Percentiles rank a stretch among this genome's conserved stretches.
phyloP scores from a whole-genome alignment of 768 basidiomycete species.

The Pulveroboletus sp. region DNA sequence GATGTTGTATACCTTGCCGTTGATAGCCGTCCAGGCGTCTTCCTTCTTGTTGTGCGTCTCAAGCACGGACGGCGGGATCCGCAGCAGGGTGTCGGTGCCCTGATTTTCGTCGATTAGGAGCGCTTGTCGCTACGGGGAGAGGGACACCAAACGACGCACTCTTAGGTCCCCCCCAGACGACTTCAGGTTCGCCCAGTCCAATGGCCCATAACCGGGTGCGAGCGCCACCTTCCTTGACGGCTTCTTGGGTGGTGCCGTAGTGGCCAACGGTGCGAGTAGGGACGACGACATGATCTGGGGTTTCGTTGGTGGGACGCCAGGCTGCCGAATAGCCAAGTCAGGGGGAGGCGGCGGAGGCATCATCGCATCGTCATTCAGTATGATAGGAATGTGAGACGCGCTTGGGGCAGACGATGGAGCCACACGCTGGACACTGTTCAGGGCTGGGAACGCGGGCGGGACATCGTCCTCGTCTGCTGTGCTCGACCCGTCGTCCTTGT shows the following conservation, averaged over 20 bases:
- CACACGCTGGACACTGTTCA: conserved; percentile 67
- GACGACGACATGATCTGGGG: conserved; percentile 33
- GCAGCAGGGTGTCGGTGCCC: conserved; percentile 65
- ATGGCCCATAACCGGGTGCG: conserved; percentile 82
- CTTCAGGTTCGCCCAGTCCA: conserved; percentile 93
- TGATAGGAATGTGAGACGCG: conserved; percentile 16
- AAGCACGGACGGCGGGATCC: conserved; percentile 72
- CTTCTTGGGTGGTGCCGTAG: conserved; percentile 53
- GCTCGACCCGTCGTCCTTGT: conserved; percentile 37
- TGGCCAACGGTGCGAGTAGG: conserved; percentile 56
- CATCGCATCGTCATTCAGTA: conserved; percentile 43
- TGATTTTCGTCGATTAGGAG: conserved; percentile 23
- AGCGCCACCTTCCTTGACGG: conserved; percentile 81
- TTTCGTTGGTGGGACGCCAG: conserved; percentile 26
- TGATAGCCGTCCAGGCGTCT: conserved; percentile 91
- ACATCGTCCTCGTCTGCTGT: conserved; percentile 46
- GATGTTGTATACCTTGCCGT: conserved; percentile 95
- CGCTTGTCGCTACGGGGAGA: not conserved
- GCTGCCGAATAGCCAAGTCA: conserved; percentile 33
- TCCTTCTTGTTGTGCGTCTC: conserved; percentile 76
- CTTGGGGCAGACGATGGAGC: conserved; percentile 12
- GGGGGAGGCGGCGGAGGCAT: conserved; percentile 53
- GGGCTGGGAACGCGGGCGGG: conserved; percentile 71
- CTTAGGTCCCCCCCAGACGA: conserved; percentile 74
- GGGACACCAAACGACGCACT: conserved; percentile 37